Evolutionary conservation across 495 filamentous ascomycete genomes (phyloP), one percentile per base, ranked within the genome.

Genomic region (Rusavskia elegans): DNA sequence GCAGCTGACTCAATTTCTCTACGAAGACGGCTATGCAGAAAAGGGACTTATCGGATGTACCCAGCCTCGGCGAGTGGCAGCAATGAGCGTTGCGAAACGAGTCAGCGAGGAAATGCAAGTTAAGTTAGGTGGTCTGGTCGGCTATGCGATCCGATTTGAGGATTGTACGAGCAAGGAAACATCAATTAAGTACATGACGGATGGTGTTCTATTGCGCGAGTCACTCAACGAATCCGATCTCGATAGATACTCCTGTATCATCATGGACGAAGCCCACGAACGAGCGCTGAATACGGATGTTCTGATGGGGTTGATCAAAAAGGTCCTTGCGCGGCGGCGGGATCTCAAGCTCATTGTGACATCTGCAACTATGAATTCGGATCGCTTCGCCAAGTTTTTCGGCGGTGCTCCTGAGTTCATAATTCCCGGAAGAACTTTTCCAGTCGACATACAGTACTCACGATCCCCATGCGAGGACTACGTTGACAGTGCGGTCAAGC

Each of bases 231-330:
- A 96, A 60, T 75, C 79, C 16, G 94, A 99, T 61, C 76, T 99
- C 21, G 93, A 97, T 65, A 85, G 85, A 60, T 99, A 99, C 66
- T 95, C 90, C 13, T 95, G 88, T 63, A 89, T 99, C 48, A 99
- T 99, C 64, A 96, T 99, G 92, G 93, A 99, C 65, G 93, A 99
- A 69, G 93, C 93, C 3, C 93, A 99, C 73, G 93, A 99, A 64
- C 79, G 93, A 61, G 89, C 92, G 0, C 71, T 99, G 40, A 97
- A 97, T 61, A 99, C 93, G 2, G 93, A 99, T 64, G 88, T 99
- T 5, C 70, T 97, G 13, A 94, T 99, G 86, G 93, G 93, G 1
- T 76, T 99, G 23, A 84, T 99, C 65, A 99, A 96, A 63, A 97
- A 97, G 66, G 87, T 99, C 9, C 72, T 99, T 23, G 83, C 90